phyloP scores from a whole-genome alignment of 225 moss, liverwort and hornwort species.

The Ulota crispa region DNA sequence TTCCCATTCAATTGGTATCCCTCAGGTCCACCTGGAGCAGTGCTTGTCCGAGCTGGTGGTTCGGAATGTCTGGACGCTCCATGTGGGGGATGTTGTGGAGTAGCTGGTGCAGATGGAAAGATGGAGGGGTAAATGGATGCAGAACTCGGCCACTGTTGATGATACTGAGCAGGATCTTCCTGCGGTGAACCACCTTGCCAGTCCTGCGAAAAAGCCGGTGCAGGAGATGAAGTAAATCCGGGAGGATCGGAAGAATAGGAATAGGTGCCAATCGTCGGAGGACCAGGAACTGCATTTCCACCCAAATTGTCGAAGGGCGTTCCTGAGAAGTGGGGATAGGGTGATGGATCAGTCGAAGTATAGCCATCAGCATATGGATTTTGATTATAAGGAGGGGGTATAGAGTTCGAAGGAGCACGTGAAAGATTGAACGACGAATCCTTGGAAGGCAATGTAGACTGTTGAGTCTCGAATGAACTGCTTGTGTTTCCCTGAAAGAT shows the following conservation, averaged over 20 bases:
- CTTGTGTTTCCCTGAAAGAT: conserved; percentile 35
- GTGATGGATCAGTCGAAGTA: conserved; percentile 40
- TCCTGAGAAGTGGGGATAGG: conserved; percentile 26
- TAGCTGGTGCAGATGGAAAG: conserved; percentile 16
- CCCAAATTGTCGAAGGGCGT: conserved; percentile 37
- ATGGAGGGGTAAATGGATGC: conserved; percentile 35
- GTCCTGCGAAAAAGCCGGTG: conserved; percentile 2
- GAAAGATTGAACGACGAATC: conserved; percentile 51
- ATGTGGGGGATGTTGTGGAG: conserved; percentile 29
- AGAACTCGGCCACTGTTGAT: conserved; percentile 35
- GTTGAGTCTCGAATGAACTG: conserved; percentile 35
- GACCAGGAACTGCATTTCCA: neutral
- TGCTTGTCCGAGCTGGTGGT: conserved; percentile 41
- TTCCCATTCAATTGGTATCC: conserved; percentile 50
- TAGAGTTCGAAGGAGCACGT: conserved; percentile 69
- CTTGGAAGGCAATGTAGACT: conserved; percentile 18
- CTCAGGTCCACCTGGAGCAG: conserved; percentile 52
- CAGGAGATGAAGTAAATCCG: conserved; percentile 30
- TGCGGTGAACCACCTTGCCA: conserved; percentile 3
- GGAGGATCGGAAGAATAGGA: conserved; percentile 46
- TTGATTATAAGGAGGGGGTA: conserved; percentile 53
- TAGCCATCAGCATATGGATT: conserved; percentile 46
- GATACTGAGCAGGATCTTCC: conserved; percentile 41
- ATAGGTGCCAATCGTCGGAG: conserved; percentile 26
- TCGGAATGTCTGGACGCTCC: conserved; percentile 39